Conservation (phyloP, 108 stramenopile species). For the Aurantiochytrium sp. region DNA sequence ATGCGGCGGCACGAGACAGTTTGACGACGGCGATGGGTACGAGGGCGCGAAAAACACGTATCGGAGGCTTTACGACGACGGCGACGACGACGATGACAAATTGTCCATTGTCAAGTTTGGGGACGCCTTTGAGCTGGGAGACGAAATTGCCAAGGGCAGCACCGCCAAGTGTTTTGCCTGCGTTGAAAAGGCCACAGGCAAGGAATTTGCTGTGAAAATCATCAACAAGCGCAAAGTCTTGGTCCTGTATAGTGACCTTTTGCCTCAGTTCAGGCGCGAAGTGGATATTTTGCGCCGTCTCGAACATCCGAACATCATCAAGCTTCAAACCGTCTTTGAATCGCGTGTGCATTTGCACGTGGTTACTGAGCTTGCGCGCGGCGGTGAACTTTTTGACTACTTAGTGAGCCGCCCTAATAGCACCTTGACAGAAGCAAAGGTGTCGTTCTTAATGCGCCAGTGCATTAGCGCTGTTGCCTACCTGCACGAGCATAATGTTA, state of each 20-base stretch:
- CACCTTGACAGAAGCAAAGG: constrained; percentile 19
- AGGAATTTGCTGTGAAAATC: not conserved
- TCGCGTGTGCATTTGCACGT: not conserved
- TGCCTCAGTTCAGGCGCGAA: not conserved
- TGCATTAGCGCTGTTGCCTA: constrained; percentile 16
- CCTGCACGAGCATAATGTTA: constrained; percentile 22
- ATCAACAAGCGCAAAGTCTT: constrained; percentile 8
- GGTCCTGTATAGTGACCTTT: not conserved
- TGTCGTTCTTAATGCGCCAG: not conserved
- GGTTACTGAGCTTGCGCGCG: constrained; percentile 21
- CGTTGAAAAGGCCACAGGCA: not conserved
- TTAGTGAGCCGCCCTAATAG: not conserved
- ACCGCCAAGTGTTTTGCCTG: not conserved
- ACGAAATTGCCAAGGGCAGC: not conserved
- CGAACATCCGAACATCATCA: not conserved
- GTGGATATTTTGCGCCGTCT: not conserved
- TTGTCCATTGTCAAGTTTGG: not conserved
- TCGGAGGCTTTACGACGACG: no score
- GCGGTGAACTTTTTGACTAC: constrained; percentile 25
- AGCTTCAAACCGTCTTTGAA: not conserved
- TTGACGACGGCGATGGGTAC: no score
- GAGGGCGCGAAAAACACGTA: no score
- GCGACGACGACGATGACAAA: no score
- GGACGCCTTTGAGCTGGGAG: not conserved
- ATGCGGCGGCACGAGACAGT: no score